Base-by-base conservation (phyloP, 83 land plant species). In the Thuja plicata region DNA sequence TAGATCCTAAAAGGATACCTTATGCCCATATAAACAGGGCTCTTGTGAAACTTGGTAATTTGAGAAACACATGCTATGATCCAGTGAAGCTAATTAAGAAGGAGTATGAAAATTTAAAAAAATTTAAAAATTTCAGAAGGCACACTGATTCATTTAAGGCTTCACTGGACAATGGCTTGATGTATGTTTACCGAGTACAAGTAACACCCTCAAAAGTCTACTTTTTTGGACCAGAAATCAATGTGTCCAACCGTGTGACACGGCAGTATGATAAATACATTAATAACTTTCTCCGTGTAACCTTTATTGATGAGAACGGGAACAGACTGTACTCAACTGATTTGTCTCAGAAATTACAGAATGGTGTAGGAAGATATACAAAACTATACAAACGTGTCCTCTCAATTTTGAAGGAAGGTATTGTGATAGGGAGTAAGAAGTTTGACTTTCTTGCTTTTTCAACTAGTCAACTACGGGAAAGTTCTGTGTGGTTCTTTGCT, bases 401-500 rank as follows among this genome's bases (percentile, higher is more conserved):
- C 38, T 88, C 90, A 12, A 90, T 90, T 38, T 89, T 98, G 80
- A 90, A 77, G 76, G 87, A 94, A 78, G 99, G 99, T 32, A 92
- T 98, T 41, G 32, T 30, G 8, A 89, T 98, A 50, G 97, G 96
- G n/a, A 96, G 57, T 54, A 54, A 54, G 57, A 54, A 54, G 19
- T 54, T 54, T 54, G 57, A 54, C 57, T 54, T 54, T 92, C 94
- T 98, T 78, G 99, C 99, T 19, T 97, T 98, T 86, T 98, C 99
- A 83, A 90, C 99, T 55, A 98, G 99, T 81, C 99, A 97, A 87
- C 88, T 98, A 46, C 88, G 99, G 21, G 99, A 97, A 13, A 93
- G 92, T 88, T 95, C 97, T 81, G 87, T 91, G 0, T 98, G 99
- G 99, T 95, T 98, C 95, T 98, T 98, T 96, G 97, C 99, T 81